Evolutionary conservation across 768 basidiomycete species (phyloP).

Genomic region (Hebeloma cylindrosporum): DNA sequence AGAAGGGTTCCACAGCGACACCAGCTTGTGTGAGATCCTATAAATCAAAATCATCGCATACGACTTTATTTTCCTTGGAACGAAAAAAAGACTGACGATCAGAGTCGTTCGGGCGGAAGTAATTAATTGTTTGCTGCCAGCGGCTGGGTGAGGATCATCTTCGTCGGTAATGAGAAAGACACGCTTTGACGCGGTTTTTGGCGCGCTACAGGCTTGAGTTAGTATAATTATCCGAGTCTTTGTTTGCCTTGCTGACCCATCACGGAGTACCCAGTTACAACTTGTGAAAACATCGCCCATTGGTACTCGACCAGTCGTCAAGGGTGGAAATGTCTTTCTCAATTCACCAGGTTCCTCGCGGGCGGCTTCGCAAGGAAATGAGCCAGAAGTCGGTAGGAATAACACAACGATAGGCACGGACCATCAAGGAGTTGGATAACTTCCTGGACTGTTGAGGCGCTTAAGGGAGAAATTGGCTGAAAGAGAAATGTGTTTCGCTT

Average conservation of each 20-base stretch:
- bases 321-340: conserved; percentile 61
- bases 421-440: conserved; percentile 78
- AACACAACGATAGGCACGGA: conserved; percentile 31
- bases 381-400: conserved; percentile 1
- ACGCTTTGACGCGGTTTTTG: conserved; percentile 88
- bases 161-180: conserved; percentile 93
- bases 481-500: conserved; percentile 72
- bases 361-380: conserved; percentile 46
- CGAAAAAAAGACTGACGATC: conserved; percentile 42
- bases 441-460: conserved; percentile 78
- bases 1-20: conserved; percentile 83
- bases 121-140: conserved; percentile 56
- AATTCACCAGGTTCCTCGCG: conserved; percentile 62
- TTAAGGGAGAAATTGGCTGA: conserved; percentile 75
- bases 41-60: neutral
- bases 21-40: conserved; percentile 85
- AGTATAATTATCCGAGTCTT: neutral
- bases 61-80: neutral
- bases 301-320: conserved; percentile 58
- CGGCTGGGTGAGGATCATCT: conserved; percentile 68
- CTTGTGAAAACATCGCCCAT: conserved; percentile 90
- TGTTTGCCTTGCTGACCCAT: conserved; percentile 56
- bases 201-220: conserved; percentile 49
- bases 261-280: conserved; percentile 86
- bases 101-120: conserved; percentile 74